Conservation (phyloP, 2,329 filamentous ascomycete species). For the Paradendryphiella salina region DNA sequence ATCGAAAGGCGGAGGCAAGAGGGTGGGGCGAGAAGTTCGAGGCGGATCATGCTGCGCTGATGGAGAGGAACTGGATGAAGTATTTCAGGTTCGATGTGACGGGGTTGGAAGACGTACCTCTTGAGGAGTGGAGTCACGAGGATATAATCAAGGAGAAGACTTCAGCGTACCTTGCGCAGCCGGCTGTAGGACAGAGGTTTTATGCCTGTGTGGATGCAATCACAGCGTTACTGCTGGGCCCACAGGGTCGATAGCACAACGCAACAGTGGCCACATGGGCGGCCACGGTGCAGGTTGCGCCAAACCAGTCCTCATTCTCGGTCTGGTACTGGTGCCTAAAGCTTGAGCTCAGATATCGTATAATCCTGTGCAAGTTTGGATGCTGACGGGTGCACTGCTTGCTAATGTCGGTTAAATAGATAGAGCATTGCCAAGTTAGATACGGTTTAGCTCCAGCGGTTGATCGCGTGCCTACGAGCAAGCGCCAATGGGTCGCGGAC, state of each 20-base stretch:
- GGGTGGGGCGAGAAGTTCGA: slow-evolving; percentile 31
- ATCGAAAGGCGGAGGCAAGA: slow-evolving; percentile 25
- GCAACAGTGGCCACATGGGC: background rate
- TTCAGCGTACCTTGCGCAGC: slow-evolving; percentile 28
- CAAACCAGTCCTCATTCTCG: background rate
- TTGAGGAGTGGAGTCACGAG: slow-evolving; percentile 38
- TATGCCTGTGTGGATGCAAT: slow-evolving; percentile 40
- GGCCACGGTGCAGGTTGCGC: background rate
- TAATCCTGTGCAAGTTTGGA: background rate
- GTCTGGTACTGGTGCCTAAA: background rate
- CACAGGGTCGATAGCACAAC: slow-evolving; percentile 7
- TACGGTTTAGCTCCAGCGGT: background rate
- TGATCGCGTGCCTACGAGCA: background rate
- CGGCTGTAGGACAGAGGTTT: slow-evolving; percentile 31
- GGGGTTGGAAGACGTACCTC: slow-evolving; percentile 30
- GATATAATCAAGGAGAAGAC: slow-evolving; percentile 37
- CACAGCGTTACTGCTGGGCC: slow-evolving; percentile 23
- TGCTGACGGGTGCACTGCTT: background rate
- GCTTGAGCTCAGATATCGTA: background rate
- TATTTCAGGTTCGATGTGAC: slow-evolving; percentile 41
- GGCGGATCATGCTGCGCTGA: slow-evolving; percentile 27
- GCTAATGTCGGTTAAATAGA: no score
- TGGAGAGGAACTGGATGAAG: slow-evolving; percentile 38
- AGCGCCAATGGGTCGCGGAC: background rate
- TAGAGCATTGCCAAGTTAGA: no score